Evolutionary conservation across 1,139 yeast species (phyloP).

Genomic region (Wickerhamomyces sp.): DNA sequence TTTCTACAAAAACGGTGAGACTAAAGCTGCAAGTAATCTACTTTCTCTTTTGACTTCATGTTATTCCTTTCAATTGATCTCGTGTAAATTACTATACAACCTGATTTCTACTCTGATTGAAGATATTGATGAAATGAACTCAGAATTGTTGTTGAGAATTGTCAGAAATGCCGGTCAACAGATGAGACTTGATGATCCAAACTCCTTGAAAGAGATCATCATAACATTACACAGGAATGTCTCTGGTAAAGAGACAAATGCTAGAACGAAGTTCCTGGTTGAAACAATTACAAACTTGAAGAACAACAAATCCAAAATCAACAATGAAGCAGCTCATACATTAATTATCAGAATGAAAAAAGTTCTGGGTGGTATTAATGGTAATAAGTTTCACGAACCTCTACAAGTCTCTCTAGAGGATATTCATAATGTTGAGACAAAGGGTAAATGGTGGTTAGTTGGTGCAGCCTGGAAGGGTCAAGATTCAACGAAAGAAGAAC

Average conservation of each 20-base stretch:
- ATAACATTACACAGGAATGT: slow-evolving; percentile 47
- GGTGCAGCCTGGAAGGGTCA: slow-evolving; percentile 95
- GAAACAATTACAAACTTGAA: slow-evolving; percentile 84
- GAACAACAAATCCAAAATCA: slow-evolving; percentile 62
- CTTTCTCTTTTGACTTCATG: slow-evolving; percentile 71
- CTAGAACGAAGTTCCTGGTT: slow-evolving; percentile 77
- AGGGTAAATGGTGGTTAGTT: slow-evolving; percentile 98
- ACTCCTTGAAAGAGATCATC: slow-evolving; percentile 77
- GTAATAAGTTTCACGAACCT: slow-evolving; percentile 58
- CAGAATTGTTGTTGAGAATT: slow-evolving; percentile 71
- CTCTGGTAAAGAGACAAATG: slow-evolving; percentile 36
- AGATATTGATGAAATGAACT: slow-evolving; percentile 62
- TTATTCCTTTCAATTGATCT: slow-evolving; percentile 71
- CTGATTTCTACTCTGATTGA: slow-evolving; percentile 53
- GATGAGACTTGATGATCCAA: slow-evolving; percentile 86
- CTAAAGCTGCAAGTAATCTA: slow-evolving; percentile 63
- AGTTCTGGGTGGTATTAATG: slow-evolving; percentile 45
- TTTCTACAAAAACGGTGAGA: slow-evolving; percentile 26
- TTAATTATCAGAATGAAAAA: slow-evolving; percentile 62
- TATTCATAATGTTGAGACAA: slow-evolving; percentile 65
- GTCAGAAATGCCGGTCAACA: slow-evolving; percentile 77
- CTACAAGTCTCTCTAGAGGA: slow-evolving; percentile 81
- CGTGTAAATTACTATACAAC: slow-evolving; percentile 74
- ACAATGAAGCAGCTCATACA: slow-evolving; percentile 41
- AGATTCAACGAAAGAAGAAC: slow-evolving; percentile 15